Conservation (phyloP, 805 yeast species). For the Kluyveromyces siamensis region DNA sequence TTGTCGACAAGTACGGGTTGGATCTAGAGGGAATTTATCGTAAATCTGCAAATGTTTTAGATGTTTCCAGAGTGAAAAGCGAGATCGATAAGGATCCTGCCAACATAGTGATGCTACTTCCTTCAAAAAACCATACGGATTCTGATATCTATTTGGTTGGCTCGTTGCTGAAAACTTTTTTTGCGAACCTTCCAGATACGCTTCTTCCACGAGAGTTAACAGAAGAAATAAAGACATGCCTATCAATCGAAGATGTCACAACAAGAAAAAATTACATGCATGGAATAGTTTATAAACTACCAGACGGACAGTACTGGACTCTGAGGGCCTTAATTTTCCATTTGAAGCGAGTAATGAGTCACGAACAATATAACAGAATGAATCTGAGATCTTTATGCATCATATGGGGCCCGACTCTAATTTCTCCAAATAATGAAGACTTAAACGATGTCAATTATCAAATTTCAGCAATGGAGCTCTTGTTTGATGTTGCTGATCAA, state of each 20-base stretch:
- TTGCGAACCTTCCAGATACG: slow-evolving; percentile 69
- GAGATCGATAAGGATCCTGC: slow-evolving; percentile 71
- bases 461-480: slow-evolving; percentile 72
- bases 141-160: slow-evolving; percentile 86
- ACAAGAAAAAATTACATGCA: slow-evolving; percentile 70
- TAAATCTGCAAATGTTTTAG: slow-evolving; percentile 67
- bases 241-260: slow-evolving; percentile 55
- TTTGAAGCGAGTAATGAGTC: slow-evolving; percentile 59
- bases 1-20: slow-evolving; percentile 77
- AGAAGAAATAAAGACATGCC: slow-evolving; percentile 38
- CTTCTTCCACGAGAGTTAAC: slow-evolving; percentile 22
- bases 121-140: slow-evolving; percentile 52
- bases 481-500: slow-evolving; percentile 74
- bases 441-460: slow-evolving; percentile 69
- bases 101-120: slow-evolving; percentile 45
- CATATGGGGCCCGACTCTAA: slow-evolving; percentile 90
- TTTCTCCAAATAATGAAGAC: slow-evolving; percentile 58
- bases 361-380: slow-evolving; percentile 69
- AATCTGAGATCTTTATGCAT: slow-evolving; percentile 70
- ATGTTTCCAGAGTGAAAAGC: slow-evolving; percentile 63
- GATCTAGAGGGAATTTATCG: slow-evolving; percentile 87
- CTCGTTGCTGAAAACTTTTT: slow-evolving; percentile 74
- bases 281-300: slow-evolving; percentile 77
- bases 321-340: slow-evolving; percentile 80
- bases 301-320: slow-evolving; percentile 93